A percentile compares a stretch with the other conserved stretches of the same genome.
Evolutionary conservation across 257 asterid species (phyloP).

Genomic region (Penstemon eatonii): DNA sequence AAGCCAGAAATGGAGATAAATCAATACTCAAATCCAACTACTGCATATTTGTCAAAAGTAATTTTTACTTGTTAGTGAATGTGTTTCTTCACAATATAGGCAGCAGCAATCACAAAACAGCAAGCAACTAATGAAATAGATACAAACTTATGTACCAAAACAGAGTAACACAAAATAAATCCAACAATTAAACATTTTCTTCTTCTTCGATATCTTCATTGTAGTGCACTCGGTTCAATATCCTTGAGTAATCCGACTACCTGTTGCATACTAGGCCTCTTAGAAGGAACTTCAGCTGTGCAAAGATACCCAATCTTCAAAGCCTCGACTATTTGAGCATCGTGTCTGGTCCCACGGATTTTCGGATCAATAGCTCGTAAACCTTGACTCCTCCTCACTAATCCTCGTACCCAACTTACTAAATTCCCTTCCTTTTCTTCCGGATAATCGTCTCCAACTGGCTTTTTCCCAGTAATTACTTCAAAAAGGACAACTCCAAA

Average conservation of each 20-base stretch:
- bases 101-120: constrained; percentile 15
- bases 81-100: background rate
- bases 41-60: background rate
- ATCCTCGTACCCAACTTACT: constrained; percentile 74
- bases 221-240: constrained; percentile 54
- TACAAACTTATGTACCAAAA: constrained; percentile 24
- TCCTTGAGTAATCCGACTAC: constrained; percentile 90
- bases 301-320: constrained; percentile 84
- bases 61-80: background rate
- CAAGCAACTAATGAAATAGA: constrained; percentile 12
- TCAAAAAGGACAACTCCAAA: constrained; percentile 80
- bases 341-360: constrained; percentile 62
- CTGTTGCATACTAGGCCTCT: constrained; percentile 87
- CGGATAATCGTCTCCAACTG: constrained; percentile 51
- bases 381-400: constrained; percentile 51
- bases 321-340: constrained; percentile 64
- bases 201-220: constrained; percentile 26
- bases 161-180: background rate
- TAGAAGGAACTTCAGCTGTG: constrained; percentile 75
- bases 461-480: constrained; percentile 74
- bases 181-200: constrained; percentile 1
- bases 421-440: constrained; percentile 54
- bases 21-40: background rate
- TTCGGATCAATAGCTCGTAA: constrained; percentile 68
- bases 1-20: background rate